Evolutionary conservation across 1,139 yeast species (phyloP).

Genomic region (Taiozyma sp.): DNA sequence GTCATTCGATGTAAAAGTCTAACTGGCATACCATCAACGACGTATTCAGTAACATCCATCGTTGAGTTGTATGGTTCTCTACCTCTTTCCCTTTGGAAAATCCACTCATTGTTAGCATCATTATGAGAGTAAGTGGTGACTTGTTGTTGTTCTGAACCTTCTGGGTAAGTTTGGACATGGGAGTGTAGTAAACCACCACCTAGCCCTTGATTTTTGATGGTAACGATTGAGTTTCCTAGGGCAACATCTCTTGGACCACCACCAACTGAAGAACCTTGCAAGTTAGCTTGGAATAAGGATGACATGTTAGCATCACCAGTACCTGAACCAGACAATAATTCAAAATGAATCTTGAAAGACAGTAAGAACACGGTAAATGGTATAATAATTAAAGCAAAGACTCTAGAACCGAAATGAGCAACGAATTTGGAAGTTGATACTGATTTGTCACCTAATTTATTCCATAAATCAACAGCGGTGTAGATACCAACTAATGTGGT

Average conservation of each 20-base stretch:
- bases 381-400: conserved; percentile 52
- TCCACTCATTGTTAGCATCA: conserved; percentile 90
- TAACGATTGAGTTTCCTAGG: conserved; percentile 68
- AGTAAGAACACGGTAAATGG: conserved; percentile 61
- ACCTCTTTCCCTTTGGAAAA: conserved; percentile 69
- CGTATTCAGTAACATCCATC: conserved; percentile 48
- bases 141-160: conserved; percentile 95
- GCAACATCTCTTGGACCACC: conserved; percentile 90
- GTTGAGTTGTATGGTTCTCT: conserved; percentile 47
- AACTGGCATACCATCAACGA: conserved; percentile 69
- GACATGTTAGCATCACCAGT: conserved; percentile 98
- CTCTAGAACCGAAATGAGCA: conserved; percentile 65
- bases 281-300: conserved; percentile 91
- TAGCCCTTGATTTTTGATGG: conserved; percentile 86
- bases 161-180: conserved; percentile 90
- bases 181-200: conserved; percentile 94
- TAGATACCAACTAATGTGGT: conserved; percentile 74
- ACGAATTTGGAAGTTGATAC: conserved; percentile 46
- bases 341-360: conserved; percentile 72
- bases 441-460: conserved; percentile 53
- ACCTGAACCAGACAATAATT: conserved; percentile 68
- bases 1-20: conserved; percentile 79
- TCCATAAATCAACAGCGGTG: conserved; percentile 72
- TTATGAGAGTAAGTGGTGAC: conserved; percentile 92
- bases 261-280: conserved; percentile 73